These are phyloP conservation scores for Croton laevigatus DNA, from an alignment of 441 rosid genomes.

Conservation along the genomic window DNA sequence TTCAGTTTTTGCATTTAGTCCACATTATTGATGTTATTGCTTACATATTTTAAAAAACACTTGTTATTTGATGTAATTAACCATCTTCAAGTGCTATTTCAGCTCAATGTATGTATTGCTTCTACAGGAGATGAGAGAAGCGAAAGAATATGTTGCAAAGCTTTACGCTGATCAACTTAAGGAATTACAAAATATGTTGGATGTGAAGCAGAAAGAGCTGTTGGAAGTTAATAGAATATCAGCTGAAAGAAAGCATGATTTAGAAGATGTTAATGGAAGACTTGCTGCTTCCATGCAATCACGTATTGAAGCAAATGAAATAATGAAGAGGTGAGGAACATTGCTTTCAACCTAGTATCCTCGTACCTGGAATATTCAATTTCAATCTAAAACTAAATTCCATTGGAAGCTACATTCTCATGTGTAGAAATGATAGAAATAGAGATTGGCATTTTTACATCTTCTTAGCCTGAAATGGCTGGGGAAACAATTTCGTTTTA, in stretches of 20 bases:
- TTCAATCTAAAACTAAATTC: background rate
- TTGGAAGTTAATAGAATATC: slow-evolving; percentile 52
- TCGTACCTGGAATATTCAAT: background rate
- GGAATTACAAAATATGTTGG: slow-evolving; percentile 48
- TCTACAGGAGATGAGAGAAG: slow-evolving; percentile 65
- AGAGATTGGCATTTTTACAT: too few species aligned
- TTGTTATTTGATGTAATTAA: background rate
- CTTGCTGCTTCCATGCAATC: slow-evolving; percentile 77
- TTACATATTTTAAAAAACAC: background rate
- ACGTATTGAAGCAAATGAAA: slow-evolving; percentile 81
- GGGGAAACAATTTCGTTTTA: too few species aligned
- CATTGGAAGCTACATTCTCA: background rate
- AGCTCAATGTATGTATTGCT: slow-evolving; percentile 14
- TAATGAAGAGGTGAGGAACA: slow-evolving; percentile 57
- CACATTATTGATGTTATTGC: slow-evolving; percentile 1
- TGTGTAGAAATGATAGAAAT: background rate
- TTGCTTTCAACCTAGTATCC: background rate
- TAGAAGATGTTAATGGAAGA: slow-evolving; percentile 79
- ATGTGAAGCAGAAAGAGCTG: slow-evolving; percentile 61
- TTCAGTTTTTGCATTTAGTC: slow-evolving; percentile 1
- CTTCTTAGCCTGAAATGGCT: too few species aligned
- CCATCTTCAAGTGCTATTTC: background rate
- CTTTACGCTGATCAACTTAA: slow-evolving; percentile 49
- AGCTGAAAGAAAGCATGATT: slow-evolving; percentile 73
- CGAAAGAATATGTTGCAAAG: slow-evolving; percentile 56